Evolutionary conservation across 2,329 filamentous ascomycete species (phyloP).

Genomic region (Ustulina deusta): DNA sequence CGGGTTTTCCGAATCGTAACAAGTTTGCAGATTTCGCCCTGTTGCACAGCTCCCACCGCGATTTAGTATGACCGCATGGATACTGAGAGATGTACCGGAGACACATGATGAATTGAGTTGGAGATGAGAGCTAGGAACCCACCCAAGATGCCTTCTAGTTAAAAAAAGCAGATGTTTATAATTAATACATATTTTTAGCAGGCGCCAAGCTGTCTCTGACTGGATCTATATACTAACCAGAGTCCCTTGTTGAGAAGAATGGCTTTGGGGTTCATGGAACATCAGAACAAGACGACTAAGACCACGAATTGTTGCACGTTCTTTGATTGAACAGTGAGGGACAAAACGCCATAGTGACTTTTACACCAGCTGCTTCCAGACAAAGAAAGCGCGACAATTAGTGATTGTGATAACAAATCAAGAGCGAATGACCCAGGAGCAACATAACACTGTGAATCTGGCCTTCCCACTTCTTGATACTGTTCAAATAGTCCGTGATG

Average conservation of each 20-base stretch:
- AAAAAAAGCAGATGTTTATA: not conserved
- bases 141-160: not conserved
- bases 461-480: constrained; percentile 28
- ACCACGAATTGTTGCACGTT: not conserved
- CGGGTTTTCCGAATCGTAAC: constrained; percentile 7
- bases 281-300: not conserved
- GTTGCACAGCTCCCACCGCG: constrained; percentile 40
- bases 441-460: not conserved
- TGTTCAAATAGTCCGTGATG: constrained; percentile 44
- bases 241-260: constrained; percentile 5
- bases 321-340: not conserved
- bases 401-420: not conserved
- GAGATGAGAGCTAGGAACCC: not conserved
- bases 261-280: not conserved
- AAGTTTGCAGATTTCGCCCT: constrained; percentile 38
- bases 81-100: constrained; percentile 37
- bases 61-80: constrained; percentile 44
- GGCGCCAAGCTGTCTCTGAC: no score
- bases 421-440: not conserved
- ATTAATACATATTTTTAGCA: not conserved
- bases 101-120: constrained; percentile 32
- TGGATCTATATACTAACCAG: not conserved
- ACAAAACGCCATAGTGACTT: not conserved
- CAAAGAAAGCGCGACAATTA: not conserved
- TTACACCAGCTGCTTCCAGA: not conserved